Conservation (phyloP, 2,329 filamentous ascomycete species). For the Fusarium torreyae region DNA sequence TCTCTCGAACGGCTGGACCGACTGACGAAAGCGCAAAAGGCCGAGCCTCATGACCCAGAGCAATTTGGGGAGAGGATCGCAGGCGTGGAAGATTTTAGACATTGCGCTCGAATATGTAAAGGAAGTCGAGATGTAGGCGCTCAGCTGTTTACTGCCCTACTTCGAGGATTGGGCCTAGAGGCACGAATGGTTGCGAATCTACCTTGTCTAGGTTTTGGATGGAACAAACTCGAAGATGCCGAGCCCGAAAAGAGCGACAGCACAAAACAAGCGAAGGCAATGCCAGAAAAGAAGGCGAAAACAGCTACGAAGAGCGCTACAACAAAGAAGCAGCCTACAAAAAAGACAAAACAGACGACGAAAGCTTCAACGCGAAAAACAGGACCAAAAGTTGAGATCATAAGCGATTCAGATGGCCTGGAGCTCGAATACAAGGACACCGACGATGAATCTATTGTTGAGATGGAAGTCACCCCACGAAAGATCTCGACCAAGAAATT, state of each 20-base stretch:
- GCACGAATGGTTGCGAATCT: constrained; percentile 86
- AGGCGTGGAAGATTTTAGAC: constrained; percentile 77
- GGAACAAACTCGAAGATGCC: constrained; percentile 88
- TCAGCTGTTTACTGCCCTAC: constrained; percentile 89
- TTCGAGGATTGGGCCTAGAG: constrained; percentile 86
- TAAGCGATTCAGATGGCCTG: constrained; percentile 64
- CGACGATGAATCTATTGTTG: constrained; percentile 72
- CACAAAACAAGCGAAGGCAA: constrained; percentile 1
- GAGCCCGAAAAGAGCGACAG: constrained; percentile 62
- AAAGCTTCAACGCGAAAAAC: constrained; percentile 30
- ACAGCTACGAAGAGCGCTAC: not conserved
- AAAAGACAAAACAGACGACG: constrained; percentile 38
- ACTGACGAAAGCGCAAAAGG: constrained; percentile 79
- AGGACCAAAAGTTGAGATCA: constrained; percentile 15
- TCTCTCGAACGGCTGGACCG: constrained; percentile 80
- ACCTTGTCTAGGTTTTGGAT: constrained; percentile 91
- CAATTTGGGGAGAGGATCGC: constrained; percentile 83
- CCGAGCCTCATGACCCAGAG: constrained; percentile 72
- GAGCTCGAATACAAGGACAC: constrained; percentile 61
- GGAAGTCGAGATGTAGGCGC: constrained; percentile 91
- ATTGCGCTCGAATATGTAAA: constrained; percentile 76
- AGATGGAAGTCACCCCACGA: constrained; percentile 63
- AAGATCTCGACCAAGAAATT: constrained; percentile 66
- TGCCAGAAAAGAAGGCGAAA: constrained; percentile 26
- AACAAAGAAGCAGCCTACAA: constrained; percentile 10